Percentiles rank a stretch among this genome's conserved stretches.
Evolutionary conservation across 441 rosid species (phyloP).

Genomic region (Populus hybrid): DNA sequence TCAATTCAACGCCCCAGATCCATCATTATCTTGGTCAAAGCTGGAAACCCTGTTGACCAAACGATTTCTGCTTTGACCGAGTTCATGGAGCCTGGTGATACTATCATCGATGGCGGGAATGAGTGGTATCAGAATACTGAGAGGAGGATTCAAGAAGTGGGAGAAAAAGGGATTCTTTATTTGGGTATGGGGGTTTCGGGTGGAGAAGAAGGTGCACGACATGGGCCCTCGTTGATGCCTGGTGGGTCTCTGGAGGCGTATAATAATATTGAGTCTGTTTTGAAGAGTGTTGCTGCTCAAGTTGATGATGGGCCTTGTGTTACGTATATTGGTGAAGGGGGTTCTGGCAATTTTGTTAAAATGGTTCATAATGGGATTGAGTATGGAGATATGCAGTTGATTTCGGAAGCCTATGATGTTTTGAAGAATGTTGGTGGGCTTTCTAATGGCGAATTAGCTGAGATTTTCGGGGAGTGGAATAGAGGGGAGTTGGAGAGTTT

Average conservation of each 20-base stretch:
- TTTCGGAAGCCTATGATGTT: conserved; percentile 88
- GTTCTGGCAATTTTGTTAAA: conserved; percentile 95
- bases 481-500: conserved; percentile 88
- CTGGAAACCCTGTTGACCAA: conserved; percentile 88
- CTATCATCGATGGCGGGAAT: conserved; percentile 92
- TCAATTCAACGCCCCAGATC: conserved; percentile 85
- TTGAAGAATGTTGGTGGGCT: conserved; percentile 83
- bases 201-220: conserved; percentile 91
- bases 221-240: conserved; percentile 94
- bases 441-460: conserved; percentile 60
- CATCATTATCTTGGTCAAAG: conserved; percentile 88
- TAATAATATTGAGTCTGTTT: conserved; percentile 57
- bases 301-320: conserved; percentile 98
- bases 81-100: conserved; percentile 75
- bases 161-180: conserved; percentile 57
- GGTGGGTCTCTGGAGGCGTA: conserved; percentile 89
- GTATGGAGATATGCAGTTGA: conserved; percentile 94
- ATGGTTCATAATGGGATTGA: conserved; percentile 98
- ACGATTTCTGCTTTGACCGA: conserved; percentile 77
- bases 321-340: conserved; percentile 89
- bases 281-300: conserved; percentile 85
- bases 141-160: conserved; percentile 67
- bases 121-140: conserved; percentile 95
- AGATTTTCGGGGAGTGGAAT: conserved; percentile 76
- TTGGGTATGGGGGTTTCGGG: conserved; percentile 98